Evolutionary conservation across 495 filamentous ascomycete genomes (phyloP), one percentile per base, ranked within the genome.

Genomic region (Neurospora discreta): DNA sequence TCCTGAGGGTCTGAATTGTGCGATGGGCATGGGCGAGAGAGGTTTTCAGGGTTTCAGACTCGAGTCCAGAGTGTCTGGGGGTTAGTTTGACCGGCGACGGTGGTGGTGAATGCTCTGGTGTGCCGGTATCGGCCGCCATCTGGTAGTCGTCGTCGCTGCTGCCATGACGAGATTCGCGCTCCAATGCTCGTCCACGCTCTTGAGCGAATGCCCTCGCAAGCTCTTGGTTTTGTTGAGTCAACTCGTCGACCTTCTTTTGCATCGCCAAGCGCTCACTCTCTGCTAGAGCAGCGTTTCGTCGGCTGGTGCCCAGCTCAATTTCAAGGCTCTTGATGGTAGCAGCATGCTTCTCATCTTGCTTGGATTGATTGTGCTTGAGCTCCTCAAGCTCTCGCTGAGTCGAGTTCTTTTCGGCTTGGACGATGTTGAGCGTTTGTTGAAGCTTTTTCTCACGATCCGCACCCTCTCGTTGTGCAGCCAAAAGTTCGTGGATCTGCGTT

Each of bases 1-100:
- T 92, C 82, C 97, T 93, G 41, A 98, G 86, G 72, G 93, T 95
- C 78, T 98, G 93, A 70, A 99, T 97, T 87, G 97, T 96, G 67
- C 93, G 88, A 77, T 98, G 95, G 42, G 95, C 95, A 81, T 98
- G 95, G 71, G 94, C 91, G 39, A 98, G 85, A 23, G 93, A 97
- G 68, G 93, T 97, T 82, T 93, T 95, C 70, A 98, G 81, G 3
- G 95, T 99, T 81, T 99, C 95, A 0, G 94, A 91, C 79, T 99
- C 96, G 3, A 99, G 85, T 76, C 91, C 89, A 39, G 91, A 90
- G 80, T 98, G 95, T 18, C 95, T 88, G 20, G 94, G 95, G 5
- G 93, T 96, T 68, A 89, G 90, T 82, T 98, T 99, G 71, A 91
- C 89, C 5, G 95, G 95, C 1, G 94, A 97, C 39, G 90, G 89